Percentiles rank a stretch among this genome's conserved stretches.
phyloP scores from a whole-genome alignment of 2,329 filamentous ascomycete species.

The Claviceps fusiformis region DNA sequence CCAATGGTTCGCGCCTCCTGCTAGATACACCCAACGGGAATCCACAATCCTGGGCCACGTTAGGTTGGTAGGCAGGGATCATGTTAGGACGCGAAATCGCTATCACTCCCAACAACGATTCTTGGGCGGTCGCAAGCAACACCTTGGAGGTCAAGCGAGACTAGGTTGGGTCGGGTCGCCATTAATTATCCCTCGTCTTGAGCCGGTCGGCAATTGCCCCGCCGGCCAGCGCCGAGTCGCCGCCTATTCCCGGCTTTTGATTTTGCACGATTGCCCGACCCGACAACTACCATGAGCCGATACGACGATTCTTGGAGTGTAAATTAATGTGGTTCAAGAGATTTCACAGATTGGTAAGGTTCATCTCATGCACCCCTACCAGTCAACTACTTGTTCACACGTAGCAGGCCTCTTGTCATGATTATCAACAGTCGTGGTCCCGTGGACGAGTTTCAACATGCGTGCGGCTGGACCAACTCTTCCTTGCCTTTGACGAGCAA shows the following conservation, averaged over 20 bases:
- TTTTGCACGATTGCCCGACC: background rate
- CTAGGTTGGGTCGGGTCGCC: background rate
- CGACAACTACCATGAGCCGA: background rate
- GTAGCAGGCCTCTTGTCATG: background rate
- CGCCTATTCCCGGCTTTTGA: background rate
- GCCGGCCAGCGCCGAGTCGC: too few species aligned
- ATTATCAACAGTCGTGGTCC: background rate
- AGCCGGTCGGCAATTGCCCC: constrained; percentile 5
- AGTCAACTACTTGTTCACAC: background rate
- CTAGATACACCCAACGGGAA: background rate
- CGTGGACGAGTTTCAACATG: background rate
- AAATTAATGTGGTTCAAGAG: too few species aligned
- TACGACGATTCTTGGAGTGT: background rate
- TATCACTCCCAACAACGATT: background rate
- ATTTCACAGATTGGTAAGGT: too few species aligned
- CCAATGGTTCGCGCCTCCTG: constrained; percentile 4
- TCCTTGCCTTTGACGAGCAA: background rate
- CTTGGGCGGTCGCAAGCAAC: background rate
- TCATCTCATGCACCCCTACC: background rate
- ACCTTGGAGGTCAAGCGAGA: background rate
- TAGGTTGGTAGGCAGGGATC: constrained; percentile 1
- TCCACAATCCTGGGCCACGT: constrained; percentile 2
- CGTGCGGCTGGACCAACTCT: background rate
- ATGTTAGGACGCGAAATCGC: constrained; percentile 4
- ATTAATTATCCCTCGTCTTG: constrained; percentile 2